Evolutionary conservation across 768 basidiomycete genomes (phyloP).

Genomic region (Pulveroboletus ravenelii): DNA sequence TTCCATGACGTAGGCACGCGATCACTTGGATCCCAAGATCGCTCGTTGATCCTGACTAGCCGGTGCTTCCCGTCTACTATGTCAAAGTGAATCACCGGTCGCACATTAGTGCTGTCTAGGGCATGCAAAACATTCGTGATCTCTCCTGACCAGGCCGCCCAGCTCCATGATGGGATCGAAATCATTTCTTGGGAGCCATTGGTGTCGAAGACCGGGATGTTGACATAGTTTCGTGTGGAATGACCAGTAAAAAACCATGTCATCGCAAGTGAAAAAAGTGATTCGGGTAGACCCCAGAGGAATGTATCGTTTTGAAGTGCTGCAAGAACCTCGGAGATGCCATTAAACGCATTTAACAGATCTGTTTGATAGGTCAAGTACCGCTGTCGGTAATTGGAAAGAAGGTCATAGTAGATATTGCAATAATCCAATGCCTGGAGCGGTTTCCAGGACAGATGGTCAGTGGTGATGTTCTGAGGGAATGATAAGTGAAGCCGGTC

Average conservation of each 20-base stretch:
- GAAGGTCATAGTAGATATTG: neutral
- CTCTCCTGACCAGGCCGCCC: slow-evolving; percentile 9
- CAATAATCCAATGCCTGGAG: neutral
- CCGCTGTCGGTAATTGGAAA: slow-evolving; percentile 8
- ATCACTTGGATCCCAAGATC: neutral
- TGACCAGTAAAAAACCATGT: slow-evolving; percentile 4
- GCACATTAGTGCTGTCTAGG: neutral
- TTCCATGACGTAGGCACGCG: neutral
- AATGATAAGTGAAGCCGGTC: neutral
- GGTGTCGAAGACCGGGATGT: slow-evolving; percentile 1
- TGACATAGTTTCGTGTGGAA: neutral
- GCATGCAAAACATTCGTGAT: neutral
- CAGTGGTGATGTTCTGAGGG: neutral
- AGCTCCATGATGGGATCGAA: slow-evolving; percentile 18
- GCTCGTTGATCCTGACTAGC: slow-evolving; percentile 1
- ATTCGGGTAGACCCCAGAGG: slow-evolving; percentile 15
- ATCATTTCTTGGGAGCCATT: slow-evolving; percentile 5
- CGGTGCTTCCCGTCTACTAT: slow-evolving; percentile 1
- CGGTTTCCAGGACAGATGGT: neutral
- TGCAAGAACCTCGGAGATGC: slow-evolving; percentile 11
- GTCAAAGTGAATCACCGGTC: slow-evolving; percentile 5
- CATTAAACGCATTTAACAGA: slow-evolving; percentile 12
- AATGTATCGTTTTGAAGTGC: slow-evolving; percentile 9
- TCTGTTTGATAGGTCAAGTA: slow-evolving; percentile 14
- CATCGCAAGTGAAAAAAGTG: slow-evolving; percentile 10